Evolutionary conservation across 2,329 filamentous ascomycete species (phyloP), one percentile per base, ranked within the genome.

Genomic region (Colletotrichum chrysophilum): DNA sequence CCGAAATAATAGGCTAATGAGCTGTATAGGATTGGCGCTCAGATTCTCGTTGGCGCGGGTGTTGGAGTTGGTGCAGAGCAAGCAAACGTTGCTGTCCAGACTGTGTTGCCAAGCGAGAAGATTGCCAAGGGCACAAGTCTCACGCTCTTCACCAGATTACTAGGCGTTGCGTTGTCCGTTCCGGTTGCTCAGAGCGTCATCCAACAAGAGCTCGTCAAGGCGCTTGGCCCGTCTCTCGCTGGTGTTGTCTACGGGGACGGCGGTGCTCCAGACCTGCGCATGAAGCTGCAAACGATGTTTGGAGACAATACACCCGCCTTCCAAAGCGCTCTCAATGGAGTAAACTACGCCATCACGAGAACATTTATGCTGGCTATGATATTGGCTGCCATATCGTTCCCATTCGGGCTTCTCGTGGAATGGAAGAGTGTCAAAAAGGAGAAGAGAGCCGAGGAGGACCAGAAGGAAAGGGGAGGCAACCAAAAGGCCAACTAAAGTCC

Each of bases 371-470:
- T 52, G n/a, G 43, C 43, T 24, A 52, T 52, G 43, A 52, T 52
- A 52, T 13, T 90, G 74, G 84, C 87, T 90, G 5, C 88, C 85
- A 9, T 85, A 91, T 26, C 52, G 91, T 24, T 90, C 88, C 10
- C 88, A 89, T 0, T 79, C 89, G 4, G 88, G 87, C 26, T 28
- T 18, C 43, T 66, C 1, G 88, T 95, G 78, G 89, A 94, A 81
- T 95, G 93, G 93, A 91, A 87, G 81, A 92, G 86, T 78, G 91
- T 94, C 80, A 94, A 94, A 24, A 65, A 70, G 21, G 60, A 70
- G 14, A 70, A 65, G 36, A 56, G 68, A 5, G 28, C 16, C 21
- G 55, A 70, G 21, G 34, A 70, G 24, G 36, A 60, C 5, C 67
- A 30, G 32, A 70, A 34, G 67, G 56, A 60, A 38, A 70, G 56